Base-by-base conservation (phyloP, 2,329 filamentous ascomycete genomes). In the Talaromyces sp. region DNA sequence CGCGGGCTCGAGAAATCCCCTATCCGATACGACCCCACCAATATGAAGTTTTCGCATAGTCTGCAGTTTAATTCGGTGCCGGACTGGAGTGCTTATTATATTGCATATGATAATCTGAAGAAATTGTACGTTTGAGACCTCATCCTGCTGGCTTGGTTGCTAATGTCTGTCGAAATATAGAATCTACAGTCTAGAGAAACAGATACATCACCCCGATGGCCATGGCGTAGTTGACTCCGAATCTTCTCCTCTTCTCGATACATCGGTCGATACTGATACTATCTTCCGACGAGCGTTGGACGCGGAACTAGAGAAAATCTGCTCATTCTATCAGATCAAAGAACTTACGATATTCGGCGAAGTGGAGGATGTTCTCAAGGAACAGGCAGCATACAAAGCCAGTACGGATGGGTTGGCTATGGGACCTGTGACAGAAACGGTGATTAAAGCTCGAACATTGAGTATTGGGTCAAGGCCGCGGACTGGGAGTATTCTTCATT, bases 1-100 rank as follows among this genome's bases (percentile, higher is more conserved):
- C 53, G 36, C 34, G 29, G 13, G 4, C 15, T 38, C 7, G 29
- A 34, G 13, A 65, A 54, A n/a, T 36, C 36, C 25, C 43, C 17
- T 22, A 22, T 22, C 13, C 38, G 25, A 58, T 59, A 63, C 54
- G 43, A 59, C 5, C 53, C 91, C 72, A 89, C 91, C 88, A 91
- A 92, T 76, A 99, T 99, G 95, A 98, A 98, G 89, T 99, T 99
- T 85, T 98, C 94, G 19, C 95, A 99, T 79, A 98, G 94, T 80
- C 90, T 99, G 72, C 95, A 99, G 84, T 99, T 99, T 82, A 99
- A 99, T 83, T 93, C 95, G 69, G 95, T 99, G 72, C 95, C 95
- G n/a, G 95, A 99, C 80, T 99, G 95, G 95, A 97, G 92, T 83
- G 93, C 89, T 73, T 89, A 98, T 79, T 99, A 99, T 80, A 96